A percentile compares a stretch with the other conserved stretches of the same genome.
phyloP scores from a whole-genome alignment of 2,329 filamentous ascomycete genomes.

The Camillea tinctor region DNA sequence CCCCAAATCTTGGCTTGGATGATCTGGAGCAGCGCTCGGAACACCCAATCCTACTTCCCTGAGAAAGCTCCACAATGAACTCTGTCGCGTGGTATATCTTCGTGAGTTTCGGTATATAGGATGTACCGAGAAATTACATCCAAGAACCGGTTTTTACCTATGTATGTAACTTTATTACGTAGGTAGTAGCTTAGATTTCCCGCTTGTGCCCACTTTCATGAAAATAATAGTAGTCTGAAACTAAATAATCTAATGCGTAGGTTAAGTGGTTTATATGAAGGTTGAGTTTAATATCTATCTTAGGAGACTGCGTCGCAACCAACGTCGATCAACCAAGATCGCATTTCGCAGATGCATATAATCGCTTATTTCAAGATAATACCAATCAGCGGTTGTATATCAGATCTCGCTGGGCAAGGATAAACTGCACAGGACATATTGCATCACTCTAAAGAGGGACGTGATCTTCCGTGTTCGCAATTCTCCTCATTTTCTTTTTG shows the following conservation, averaged over 20 bases:
- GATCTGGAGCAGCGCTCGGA: not conserved
- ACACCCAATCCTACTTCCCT: not conserved
- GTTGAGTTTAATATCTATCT: not conserved
- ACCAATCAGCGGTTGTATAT: not conserved
- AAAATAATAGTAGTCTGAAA: not conserved
- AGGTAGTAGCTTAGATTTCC: not conserved
- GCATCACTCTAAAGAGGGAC: not conserved
- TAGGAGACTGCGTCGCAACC: not conserved
- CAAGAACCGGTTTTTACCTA: not conserved
- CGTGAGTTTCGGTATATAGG: not conserved
- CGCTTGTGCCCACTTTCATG: not conserved
- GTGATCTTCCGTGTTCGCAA: not conserved
- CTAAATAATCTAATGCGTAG: no score
- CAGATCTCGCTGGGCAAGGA: not conserved
- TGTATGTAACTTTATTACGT: not conserved
- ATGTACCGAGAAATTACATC: not conserved
- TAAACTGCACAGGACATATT: not conserved
- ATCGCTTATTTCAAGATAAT: not conserved
- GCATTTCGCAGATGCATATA: not conserved
- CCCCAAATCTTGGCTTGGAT: not conserved
- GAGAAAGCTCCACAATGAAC: not conserved
- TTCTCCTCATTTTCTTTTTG: not conserved
- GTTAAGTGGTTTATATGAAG: not conserved
- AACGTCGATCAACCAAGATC: not conserved
- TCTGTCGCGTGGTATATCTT: not conserved